Conservation (phyloP, 208 protist species). For the Trypanosoma boissoni region DNA sequence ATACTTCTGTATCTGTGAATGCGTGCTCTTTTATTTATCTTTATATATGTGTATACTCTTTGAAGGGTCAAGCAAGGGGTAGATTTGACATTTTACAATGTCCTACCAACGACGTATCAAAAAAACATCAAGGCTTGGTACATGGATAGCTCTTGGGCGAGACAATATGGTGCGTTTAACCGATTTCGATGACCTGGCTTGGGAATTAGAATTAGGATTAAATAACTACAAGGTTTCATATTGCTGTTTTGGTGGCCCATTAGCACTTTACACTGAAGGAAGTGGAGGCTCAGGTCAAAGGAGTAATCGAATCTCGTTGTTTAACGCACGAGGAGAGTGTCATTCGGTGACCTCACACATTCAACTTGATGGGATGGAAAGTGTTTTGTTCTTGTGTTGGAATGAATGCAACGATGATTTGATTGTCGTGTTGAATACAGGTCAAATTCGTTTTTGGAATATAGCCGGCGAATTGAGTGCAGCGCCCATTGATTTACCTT, state of each 20-base stretch:
- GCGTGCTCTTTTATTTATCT: background rate
- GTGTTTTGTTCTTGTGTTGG: constrained; percentile 69
- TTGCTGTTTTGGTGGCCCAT: constrained; percentile 43
- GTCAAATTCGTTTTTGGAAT: constrained; percentile 54
- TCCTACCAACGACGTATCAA: constrained; percentile 34
- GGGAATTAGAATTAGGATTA: constrained; percentile 24
- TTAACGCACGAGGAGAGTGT: constrained; percentile 18
- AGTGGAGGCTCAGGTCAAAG: constrained; percentile 9
- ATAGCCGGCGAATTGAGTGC: constrained; percentile 33
- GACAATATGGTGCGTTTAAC: constrained; percentile 54
- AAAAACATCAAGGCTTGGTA: constrained; percentile 41
- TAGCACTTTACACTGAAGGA: constrained; percentile 41
- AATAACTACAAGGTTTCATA: constrained; percentile 37
- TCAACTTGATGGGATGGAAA: constrained; percentile 33
- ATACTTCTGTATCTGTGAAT: constrained; percentile 2
- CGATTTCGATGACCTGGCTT: constrained; percentile 39
- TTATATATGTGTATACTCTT: background rate
- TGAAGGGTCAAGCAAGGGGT: no score
- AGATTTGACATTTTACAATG: constrained; percentile 24
- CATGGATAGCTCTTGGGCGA: constrained; percentile 59
- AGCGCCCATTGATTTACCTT: constrained; percentile 29
- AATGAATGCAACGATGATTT: constrained; percentile 59
- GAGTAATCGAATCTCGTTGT: constrained; percentile 33
- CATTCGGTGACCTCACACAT: constrained; percentile 28
- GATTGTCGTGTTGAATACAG: constrained; percentile 53